Percentiles rank a stretch among this genome's conserved stretches.
These are phyloP conservation scores for Debaryomyces fabryi DNA, from an alignment of 1,139 yeast species.

Conservation along the genomic window DNA sequence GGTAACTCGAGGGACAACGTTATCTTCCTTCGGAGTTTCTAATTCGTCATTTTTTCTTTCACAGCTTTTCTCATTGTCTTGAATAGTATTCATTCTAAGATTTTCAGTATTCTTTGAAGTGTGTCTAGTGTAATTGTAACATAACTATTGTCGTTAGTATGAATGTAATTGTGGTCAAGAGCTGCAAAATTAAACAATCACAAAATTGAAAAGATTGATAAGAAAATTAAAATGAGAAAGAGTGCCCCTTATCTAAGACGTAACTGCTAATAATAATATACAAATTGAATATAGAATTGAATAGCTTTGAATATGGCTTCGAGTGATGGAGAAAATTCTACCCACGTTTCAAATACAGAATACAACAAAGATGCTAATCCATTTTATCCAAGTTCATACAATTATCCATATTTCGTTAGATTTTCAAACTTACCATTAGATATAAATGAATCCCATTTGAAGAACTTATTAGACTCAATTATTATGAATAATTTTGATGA, in stretches of 20 bases:
- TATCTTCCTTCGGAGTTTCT: background rate
- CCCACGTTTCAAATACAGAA: background rate
- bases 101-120: background rate
- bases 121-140: background rate
- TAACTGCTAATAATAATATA: background rate
- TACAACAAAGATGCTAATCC: constrained; percentile 32
- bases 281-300: background rate
- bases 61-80: constrained; percentile 1
- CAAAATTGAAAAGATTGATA: constrained; percentile 7
- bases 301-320: constrained; percentile 2
- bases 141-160: background rate
- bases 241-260: constrained; percentile 1
- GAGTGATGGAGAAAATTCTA: constrained; percentile 1
- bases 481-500: constrained; percentile 16
- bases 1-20: background rate
- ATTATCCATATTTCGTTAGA: constrained; percentile 4
- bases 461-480: constrained; percentile 20
- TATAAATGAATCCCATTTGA: constrained; percentile 13
- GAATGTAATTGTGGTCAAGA: constrained; percentile 4
- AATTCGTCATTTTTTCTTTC: background rate
- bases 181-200: constrained; percentile 7
- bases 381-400: constrained; percentile 23
- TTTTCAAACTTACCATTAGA: constrained; percentile 18
- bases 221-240: constrained; percentile 1
- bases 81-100: background rate